These are phyloP conservation scores for Isochrysis galbana DNA, from an alignment of 78 protist species.

Conservation along the genomic window DNA sequence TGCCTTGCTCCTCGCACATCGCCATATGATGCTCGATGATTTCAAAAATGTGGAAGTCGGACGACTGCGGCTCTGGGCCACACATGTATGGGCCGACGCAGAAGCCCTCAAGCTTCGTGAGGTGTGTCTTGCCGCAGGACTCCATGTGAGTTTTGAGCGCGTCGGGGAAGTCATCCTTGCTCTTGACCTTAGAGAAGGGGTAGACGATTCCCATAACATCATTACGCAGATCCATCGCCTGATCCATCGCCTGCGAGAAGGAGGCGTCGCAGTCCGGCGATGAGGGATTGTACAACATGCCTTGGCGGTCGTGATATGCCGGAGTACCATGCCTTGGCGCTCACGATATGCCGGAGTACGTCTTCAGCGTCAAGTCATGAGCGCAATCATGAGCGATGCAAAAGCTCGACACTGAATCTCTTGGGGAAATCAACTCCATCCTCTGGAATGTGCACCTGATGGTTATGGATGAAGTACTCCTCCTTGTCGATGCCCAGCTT, in stretches of 20 bases:
- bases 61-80: not conserved
- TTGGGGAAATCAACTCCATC: too few species aligned
- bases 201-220: not conserved
- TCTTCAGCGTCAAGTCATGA: too few species aligned
- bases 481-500: not conserved
- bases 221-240: not conserved
- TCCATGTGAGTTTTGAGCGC: not conserved
- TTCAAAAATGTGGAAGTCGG: not conserved
- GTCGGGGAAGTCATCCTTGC: not conserved
- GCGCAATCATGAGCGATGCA: too few species aligned
- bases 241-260: not conserved
- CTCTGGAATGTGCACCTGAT: too few species aligned
- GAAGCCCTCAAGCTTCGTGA: not conserved
- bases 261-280: not conserved
- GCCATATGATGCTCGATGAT: not conserved
- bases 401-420: too few species aligned
- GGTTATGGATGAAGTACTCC: not conserved
- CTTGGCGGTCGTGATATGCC: too few species aligned
- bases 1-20: not conserved
- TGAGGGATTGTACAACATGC: too few species aligned
- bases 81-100: not conserved
- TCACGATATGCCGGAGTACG: too few species aligned
- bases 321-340: too few species aligned
- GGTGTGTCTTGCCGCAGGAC: not conserved
- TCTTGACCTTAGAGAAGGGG: not conserved